Percentiles rank a stretch among this genome's conserved stretches.
Conservation (phyloP, 2,329 filamentous ascomycete genomes). For the Paecilomyces sp. region DNA sequence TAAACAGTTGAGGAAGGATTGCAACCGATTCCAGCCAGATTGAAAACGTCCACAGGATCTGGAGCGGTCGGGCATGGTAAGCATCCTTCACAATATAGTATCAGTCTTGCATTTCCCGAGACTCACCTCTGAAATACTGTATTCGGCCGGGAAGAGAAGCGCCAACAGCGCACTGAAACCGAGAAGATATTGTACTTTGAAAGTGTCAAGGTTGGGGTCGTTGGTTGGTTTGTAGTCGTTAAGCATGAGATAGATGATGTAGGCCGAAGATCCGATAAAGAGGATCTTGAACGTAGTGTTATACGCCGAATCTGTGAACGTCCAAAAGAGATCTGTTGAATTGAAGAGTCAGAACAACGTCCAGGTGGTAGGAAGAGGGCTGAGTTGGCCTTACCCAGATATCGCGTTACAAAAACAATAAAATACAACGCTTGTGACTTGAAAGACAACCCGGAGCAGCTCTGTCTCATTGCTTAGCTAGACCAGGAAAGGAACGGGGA, state of each 20-base stretch:
- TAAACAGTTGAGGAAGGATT: conserved; percentile 94
- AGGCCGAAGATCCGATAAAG: conserved; percentile 83
- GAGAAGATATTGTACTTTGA: conserved; percentile 91
- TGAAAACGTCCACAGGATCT: conserved; percentile 95
- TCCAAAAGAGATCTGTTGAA: conserved; percentile 72
- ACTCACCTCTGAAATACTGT: conserved; percentile 60
- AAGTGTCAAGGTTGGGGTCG: conserved; percentile 94
- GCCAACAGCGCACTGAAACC: conserved; percentile 72
- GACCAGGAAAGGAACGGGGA: background rate
- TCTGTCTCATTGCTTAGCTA: conserved; percentile 49
- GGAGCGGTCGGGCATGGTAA: background rate
- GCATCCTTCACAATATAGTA: background rate
- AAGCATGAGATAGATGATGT: conserved; percentile 97
- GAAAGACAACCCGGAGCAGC: conserved; percentile 95
- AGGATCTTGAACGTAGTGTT: conserved; percentile 94
- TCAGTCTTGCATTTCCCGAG: background rate
- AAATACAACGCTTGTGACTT: conserved; percentile 96
- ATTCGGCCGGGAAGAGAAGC: conserved; percentile 77
- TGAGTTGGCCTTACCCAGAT: conserved; percentile 57
- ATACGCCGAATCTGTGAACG: conserved; percentile 72
- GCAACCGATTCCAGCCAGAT: conserved; percentile 98
- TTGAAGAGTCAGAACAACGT: conserved; percentile 8
- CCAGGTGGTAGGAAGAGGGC: background rate
- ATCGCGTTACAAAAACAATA: conserved; percentile 86
- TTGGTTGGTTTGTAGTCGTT: conserved; percentile 96